phyloP scores from a whole-genome alignment of 306 rosid species.

The Betula pendula region DNA sequence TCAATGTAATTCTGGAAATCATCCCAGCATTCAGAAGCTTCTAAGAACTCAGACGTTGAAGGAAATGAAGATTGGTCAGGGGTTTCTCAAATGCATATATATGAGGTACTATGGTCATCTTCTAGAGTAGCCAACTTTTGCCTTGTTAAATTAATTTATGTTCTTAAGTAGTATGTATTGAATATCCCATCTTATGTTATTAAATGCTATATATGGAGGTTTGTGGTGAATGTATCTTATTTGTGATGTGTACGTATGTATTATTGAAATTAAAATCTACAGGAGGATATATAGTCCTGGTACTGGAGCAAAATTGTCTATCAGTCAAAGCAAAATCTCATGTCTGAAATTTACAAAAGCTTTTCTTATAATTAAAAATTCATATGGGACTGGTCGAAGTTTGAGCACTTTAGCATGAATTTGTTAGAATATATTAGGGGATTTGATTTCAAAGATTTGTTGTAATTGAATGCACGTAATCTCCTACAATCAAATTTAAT shows the following conservation, averaged over 20 bases:
- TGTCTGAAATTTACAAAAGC: no score
- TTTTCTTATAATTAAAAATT: no score
- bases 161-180: not conserved
- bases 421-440: no score
- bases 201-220: not conserved
- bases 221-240: not conserved
- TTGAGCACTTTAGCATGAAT: no score
- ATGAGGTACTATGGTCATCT: constrained; percentile 49
- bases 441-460: no score
- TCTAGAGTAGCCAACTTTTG: not conserved
- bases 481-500: no score
- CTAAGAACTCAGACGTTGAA: constrained; percentile 37
- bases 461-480: no score
- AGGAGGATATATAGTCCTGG: not conserved
- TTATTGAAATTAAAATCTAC: not conserved
- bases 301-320: not conserved
- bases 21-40: constrained; percentile 44
- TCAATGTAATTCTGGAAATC: constrained; percentile 44
- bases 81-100: constrained; percentile 56
- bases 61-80: constrained; percentile 71
- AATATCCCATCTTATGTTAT: not conserved
- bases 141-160: not conserved
- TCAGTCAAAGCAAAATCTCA: not conserved
- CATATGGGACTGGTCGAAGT: no score
- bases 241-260: not conserved